Conservation (phyloP, 495 filamentous ascomycete species). For the Beverwykella pulmonaria region DNA sequence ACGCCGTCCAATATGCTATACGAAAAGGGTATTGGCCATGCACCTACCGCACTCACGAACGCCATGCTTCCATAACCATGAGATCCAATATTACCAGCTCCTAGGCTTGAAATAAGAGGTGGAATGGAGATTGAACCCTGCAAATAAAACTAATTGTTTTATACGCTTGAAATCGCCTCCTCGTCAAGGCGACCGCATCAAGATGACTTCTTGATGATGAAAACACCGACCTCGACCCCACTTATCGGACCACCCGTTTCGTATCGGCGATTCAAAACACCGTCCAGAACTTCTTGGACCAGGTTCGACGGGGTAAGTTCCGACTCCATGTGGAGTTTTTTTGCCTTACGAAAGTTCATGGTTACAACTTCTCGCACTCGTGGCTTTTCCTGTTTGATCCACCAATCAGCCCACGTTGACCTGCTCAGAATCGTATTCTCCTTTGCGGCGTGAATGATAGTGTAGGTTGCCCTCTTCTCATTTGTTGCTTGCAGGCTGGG, state of each 20-base stretch:
- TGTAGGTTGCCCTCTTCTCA: conserved; percentile 48
- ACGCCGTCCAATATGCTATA: conserved; percentile 8
- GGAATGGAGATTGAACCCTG: neutral
- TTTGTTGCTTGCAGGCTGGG: neutral
- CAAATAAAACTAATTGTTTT: neutral
- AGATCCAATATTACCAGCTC: neutral
- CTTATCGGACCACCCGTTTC: conserved; percentile 45
- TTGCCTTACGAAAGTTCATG: conserved; percentile 59
- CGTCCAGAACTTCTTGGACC: conserved; percentile 65
- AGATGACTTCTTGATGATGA: conserved; percentile 55
- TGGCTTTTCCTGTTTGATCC: conserved; percentile 69
- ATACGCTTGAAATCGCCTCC: neutral
- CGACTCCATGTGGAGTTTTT: conserved; percentile 47
- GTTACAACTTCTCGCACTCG: conserved; percentile 64
- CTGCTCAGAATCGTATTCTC: conserved; percentile 59
- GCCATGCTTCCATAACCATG: conserved; percentile 7
- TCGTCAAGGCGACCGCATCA: conserved; percentile 4
- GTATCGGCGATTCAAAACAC: conserved; percentile 49
- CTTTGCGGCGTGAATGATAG: conserved; percentile 56
- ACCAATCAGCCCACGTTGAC: conserved; percentile 69
- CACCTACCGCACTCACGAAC: conserved; percentile 1
- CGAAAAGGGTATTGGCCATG: conserved; percentile 17
- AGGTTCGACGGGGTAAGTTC: conserved; percentile 58
- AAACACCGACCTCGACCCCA: conserved; percentile 65
- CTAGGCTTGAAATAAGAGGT: neutral